Percentiles rank a stretch among this genome's conserved stretches.
These are phyloP conservation scores for Ceratocystiopsis sp. DNA, from an alignment of 2,329 filamentous ascomycete species.

Conservation along the genomic window DNA sequence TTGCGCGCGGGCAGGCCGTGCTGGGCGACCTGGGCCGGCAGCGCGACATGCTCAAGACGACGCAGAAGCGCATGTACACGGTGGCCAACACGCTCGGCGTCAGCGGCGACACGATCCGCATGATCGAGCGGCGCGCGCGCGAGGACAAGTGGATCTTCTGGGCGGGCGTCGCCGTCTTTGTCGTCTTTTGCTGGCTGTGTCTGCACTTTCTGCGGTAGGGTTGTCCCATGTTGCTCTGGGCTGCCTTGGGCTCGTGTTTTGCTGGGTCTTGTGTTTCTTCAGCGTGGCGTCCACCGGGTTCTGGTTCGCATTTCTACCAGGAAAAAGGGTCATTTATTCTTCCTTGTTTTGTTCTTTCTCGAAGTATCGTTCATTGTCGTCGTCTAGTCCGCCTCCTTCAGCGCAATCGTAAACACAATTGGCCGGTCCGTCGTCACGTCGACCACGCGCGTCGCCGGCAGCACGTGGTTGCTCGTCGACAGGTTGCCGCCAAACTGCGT, in stretches of 20 bases:
- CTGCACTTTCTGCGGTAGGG: constrained; percentile 65
- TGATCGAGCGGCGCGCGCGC: constrained; percentile 79
- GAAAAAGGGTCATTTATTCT: too few species aligned
- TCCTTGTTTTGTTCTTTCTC: background rate
- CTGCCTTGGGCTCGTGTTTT: background rate
- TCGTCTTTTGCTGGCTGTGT: constrained; percentile 82
- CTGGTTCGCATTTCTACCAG: too few species aligned
- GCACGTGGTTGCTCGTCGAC: constrained; percentile 68
- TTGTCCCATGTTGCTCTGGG: background rate
- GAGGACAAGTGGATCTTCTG: constrained; percentile 99
- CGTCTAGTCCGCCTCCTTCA: constrained; percentile 25
- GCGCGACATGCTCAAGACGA: constrained; percentile 86
- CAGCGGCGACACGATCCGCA: constrained; percentile 89
- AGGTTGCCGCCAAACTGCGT: constrained; percentile 58
- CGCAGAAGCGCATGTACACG: constrained; percentile 76
- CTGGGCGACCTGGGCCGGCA: constrained; percentile 78
- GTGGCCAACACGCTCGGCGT: constrained; percentile 89
- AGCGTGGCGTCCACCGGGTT: constrained; percentile 7
- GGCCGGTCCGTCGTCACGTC: constrained; percentile 44
- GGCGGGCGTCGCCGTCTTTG: constrained; percentile 70
- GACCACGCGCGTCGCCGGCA: constrained; percentile 39
- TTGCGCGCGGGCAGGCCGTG: constrained; percentile 80
- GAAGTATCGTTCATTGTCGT: too few species aligned
- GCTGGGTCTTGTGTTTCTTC: background rate
- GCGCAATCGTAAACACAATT: constrained; percentile 60